phyloP scores from a whole-genome alignment of 441 rosid species.

The Manihot esculenta region DNA sequence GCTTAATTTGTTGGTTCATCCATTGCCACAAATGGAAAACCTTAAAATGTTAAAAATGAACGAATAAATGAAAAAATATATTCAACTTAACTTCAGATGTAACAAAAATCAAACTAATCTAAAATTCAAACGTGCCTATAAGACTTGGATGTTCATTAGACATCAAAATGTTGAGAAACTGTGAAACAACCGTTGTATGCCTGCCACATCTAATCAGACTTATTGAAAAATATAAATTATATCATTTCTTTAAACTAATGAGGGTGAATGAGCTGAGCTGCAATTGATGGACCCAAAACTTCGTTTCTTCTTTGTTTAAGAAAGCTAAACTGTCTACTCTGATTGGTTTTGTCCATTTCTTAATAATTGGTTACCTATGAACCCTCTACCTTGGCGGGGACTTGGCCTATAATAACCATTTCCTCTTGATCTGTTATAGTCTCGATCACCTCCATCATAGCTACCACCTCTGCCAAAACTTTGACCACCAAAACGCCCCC shows the following conservation, averaged over 20 bases:
- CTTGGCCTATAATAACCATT: constrained; percentile 47
- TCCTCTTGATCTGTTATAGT: constrained; percentile 49
- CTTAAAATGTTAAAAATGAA: not conserved
- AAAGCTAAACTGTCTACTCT: constrained; percentile 28
- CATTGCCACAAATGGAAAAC: not conserved
- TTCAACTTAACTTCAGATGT: constrained; percentile 4
- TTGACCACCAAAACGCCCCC: constrained; percentile 46
- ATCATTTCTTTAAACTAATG: constrained; percentile 25
- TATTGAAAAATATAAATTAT: constrained; percentile 17
- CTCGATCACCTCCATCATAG: constrained; percentile 44
- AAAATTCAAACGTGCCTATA: constrained; percentile 24
- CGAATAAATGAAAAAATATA: not conserved
- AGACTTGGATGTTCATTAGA: constrained; percentile 6
- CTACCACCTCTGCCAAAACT: constrained; percentile 42
- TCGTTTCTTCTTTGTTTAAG: constrained; percentile 16
- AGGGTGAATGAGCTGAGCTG: constrained; percentile 14
- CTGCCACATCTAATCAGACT: constrained; percentile 19
- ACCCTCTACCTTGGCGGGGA: constrained; percentile 44
- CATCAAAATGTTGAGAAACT: constrained; percentile 4
- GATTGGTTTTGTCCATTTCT: constrained; percentile 39
- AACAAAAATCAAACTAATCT: constrained; percentile 18
- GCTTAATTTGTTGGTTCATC: not conserved
- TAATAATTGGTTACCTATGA: constrained; percentile 31
- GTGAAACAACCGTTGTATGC: not conserved
- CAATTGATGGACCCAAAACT: constrained; percentile 30